These are phyloP conservation scores for Aspergillus bridgeri DNA, from an alignment of 495 filamentous ascomycete genomes.

Conservation along the genomic window DNA sequence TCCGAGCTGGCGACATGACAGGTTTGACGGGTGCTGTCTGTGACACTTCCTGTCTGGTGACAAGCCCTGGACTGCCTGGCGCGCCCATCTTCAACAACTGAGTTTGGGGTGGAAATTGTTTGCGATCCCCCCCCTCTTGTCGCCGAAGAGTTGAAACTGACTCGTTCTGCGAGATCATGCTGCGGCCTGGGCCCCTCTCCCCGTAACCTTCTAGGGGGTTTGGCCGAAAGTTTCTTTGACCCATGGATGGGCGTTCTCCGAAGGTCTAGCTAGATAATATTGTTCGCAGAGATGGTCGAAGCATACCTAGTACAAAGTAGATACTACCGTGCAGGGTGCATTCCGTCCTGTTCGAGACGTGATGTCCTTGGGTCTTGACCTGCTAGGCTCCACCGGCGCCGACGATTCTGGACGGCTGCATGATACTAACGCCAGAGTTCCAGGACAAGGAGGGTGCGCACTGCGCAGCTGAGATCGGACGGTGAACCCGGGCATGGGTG, in stretches of 20 bases:
- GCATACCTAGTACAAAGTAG: no score
- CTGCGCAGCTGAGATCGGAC: slow-evolving; percentile 26
- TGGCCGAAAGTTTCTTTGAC: background rate
- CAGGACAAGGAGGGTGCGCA: slow-evolving; percentile 9
- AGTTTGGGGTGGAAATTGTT: slow-evolving; percentile 3
- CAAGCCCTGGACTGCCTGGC: background rate
- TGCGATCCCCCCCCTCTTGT: slow-evolving; percentile 9
- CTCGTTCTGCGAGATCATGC: slow-evolving; percentile 17
- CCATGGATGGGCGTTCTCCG: background rate
- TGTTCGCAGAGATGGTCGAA: background rate
- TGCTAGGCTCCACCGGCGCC: slow-evolving; percentile 15
- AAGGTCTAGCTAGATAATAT: background rate
- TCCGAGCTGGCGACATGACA: background rate
- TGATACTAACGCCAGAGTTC: slow-evolving; percentile 17
- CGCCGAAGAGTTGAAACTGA: background rate
- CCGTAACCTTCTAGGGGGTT: background rate
- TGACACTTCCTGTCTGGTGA: slow-evolving; percentile 1
- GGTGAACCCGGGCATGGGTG: slow-evolving; percentile 22
- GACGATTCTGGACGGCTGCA: slow-evolving; percentile 29
- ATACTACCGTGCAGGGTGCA: background rate
- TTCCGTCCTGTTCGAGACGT: background rate
- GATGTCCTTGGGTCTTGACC: slow-evolving; percentile 2
- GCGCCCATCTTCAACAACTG: background rate
- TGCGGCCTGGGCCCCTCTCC: no score
- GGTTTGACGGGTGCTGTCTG: background rate